Evolutionary conservation across 2,329 filamentous ascomycete species (phyloP), one percentile per base, ranked within the genome.

Genomic region (Claviceps sp.): DNA sequence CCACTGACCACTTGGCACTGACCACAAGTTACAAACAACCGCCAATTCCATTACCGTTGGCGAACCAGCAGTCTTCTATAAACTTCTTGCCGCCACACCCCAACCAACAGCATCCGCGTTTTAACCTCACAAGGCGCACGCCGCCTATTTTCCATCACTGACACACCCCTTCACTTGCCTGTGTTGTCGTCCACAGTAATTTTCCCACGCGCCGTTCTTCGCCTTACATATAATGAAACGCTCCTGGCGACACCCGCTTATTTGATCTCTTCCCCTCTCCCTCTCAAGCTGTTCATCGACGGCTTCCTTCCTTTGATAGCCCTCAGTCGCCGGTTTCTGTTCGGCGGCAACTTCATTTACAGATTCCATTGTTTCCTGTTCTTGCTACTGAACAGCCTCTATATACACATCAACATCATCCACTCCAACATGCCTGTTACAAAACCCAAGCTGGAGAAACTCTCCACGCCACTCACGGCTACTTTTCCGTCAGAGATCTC

Each of bases 391-490:
- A 42, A 36, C 36, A 40, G 37, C 36, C 22, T 47, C 26, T 43
- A 46, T 30, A 24, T n/a, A 11, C 40, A 13, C 26, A 8, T 43
- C 53, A 40, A 48, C 50, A 34, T 4, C 9, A 34, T 34, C 69
- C 69, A 73, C 47, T 22, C 47, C 50, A 48, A 34, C 59, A 79
- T 79, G 73, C 69, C 77, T 64, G 61, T 71, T 53, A 63, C 63
- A 62, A 78, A 77, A 65, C 79, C 79, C 60, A 83, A 76, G 76
- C 73, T 81, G 62, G 69, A 75, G 59, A 76, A 78, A 69, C 73
- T 84, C 66, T 73, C 76, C 59, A 84, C 81, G 58, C 79, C 80
- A 49, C 70, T 79, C 66, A 79, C 79, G 56, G 76, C 77, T 56
- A 80, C 75, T 50, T 84, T 84, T 61, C 78, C 78, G 34, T 85